Evolutionary conservation across 495 filamentous ascomycete species (phyloP).

Genomic region (Xylaria grammica): DNA sequence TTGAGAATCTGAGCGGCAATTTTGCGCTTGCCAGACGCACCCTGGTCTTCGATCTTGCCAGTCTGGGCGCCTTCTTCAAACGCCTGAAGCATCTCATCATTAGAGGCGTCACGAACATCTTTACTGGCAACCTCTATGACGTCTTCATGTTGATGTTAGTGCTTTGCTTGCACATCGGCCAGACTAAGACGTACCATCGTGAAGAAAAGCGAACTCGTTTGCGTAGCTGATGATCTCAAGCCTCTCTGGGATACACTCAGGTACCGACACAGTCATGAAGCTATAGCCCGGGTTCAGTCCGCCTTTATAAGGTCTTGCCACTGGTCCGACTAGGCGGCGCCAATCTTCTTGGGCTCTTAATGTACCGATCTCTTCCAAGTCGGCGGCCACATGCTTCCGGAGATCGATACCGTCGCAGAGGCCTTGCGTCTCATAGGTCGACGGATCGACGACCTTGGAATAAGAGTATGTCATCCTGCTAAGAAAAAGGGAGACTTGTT

Average conservation of each 20-base stretch:
- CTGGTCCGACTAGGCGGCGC: constrained; percentile 30
- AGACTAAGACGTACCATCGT: constrained; percentile 41
- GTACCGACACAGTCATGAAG: constrained; percentile 34
- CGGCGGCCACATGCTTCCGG: constrained; percentile 22
- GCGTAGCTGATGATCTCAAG: constrained; percentile 49
- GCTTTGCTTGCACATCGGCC: neutral
- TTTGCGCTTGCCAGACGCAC: neutral
- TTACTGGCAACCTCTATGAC: constrained; percentile 11
- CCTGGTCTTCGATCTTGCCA: neutral
- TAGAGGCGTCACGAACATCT: neutral
- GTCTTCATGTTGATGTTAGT: neutral
- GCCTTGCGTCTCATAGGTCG: constrained; percentile 31
- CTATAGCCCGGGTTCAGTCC: constrained; percentile 27
- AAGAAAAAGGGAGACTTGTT: neutral
- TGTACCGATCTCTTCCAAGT: constrained; percentile 30
- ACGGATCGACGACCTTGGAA: constrained; percentile 28
- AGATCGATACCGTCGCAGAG: constrained; percentile 30
- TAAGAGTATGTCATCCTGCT: constrained; percentile 31
- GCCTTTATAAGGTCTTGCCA: constrained; percentile 27
- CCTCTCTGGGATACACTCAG: constrained; percentile 49
- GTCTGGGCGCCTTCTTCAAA: constrained; percentile 4
- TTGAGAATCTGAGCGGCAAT: neutral
- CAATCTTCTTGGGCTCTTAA: constrained; percentile 39
- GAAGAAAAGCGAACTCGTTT: constrained; percentile 49
- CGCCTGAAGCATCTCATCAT: constrained; percentile 4